Conservation (phyloP, 495 filamentous ascomycete genomes). For the Penicillium salamii region DNA sequence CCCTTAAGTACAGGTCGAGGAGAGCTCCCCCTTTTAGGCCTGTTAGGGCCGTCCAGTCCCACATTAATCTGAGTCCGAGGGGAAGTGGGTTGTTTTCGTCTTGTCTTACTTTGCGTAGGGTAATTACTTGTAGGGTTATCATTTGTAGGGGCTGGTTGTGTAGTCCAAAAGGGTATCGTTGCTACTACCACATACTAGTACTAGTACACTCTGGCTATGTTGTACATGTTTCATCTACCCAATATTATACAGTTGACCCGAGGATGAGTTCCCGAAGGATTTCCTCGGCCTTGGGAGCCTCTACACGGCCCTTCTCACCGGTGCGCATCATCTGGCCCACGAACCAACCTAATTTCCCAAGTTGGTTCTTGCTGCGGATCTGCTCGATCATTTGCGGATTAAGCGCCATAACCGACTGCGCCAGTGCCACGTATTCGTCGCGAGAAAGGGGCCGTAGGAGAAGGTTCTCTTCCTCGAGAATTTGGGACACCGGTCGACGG, state of each 20-base stretch:
- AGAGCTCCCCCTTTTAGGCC: slow-evolving; percentile 40
- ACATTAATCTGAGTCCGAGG: slow-evolving; percentile 11
- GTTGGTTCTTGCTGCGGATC: slow-evolving; percentile 61
- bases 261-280: slow-evolving; percentile 58
- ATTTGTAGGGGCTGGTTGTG: not conserved
- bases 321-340: slow-evolving; percentile 87
- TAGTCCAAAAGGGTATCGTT: slow-evolving; percentile 17
- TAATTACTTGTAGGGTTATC: too few relatives aligned
- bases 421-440: slow-evolving; percentile 46
- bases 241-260: slow-evolving; percentile 14
- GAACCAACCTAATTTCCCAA: slow-evolving; percentile 80
- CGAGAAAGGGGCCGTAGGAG: slow-evolving; percentile 56
- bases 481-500: slow-evolving; percentile 48
- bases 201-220: not conserved
- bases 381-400: slow-evolving; percentile 63
- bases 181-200: slow-evolving; percentile 7
- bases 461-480: slow-evolving; percentile 66
- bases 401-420: slow-evolving; percentile 38
- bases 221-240: not conserved
- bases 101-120: too few relatives aligned
- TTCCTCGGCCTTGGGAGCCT: slow-evolving; percentile 68
- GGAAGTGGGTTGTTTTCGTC: not conserved
- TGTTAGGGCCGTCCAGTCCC: slow-evolving; percentile 24
- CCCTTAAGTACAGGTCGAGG: slow-evolving; percentile 54
- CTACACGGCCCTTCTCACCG: slow-evolving; percentile 72